These are phyloP conservation scores for Pichia sp. DNA, from an alignment of 1,139 yeast species.

Conservation along the genomic window DNA sequence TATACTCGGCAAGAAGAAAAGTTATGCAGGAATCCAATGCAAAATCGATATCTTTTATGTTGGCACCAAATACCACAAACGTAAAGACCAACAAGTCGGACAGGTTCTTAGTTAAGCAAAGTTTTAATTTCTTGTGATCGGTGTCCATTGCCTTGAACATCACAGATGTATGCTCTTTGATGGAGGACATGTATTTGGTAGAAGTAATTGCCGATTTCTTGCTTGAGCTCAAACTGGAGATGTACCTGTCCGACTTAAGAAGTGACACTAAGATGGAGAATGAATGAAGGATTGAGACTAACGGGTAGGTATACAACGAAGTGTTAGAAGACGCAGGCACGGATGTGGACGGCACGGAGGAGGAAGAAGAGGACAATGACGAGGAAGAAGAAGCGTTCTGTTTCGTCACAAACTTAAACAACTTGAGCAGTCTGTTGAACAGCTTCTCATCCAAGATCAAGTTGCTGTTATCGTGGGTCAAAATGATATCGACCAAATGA, in stretches of 20 bases:
- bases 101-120: constrained; percentile 29
- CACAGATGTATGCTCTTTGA: constrained; percentile 19
- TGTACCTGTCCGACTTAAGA: constrained; percentile 31
- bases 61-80: constrained; percentile 29
- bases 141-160: constrained; percentile 27
- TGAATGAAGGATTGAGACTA: constrained; percentile 28
- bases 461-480: constrained; percentile 28
- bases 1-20: constrained; percentile 24
- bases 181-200: constrained; percentile 23
- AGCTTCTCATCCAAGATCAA: constrained; percentile 29
- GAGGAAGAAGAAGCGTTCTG: constrained; percentile 15
- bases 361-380: constrained; percentile 1
- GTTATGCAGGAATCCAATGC: constrained; percentile 26
- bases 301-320: constrained; percentile 28
- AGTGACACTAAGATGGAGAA: constrained; percentile 27
- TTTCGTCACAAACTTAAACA: constrained; percentile 25
- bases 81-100: constrained; percentile 31
- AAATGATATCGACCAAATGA: constrained; percentile 28
- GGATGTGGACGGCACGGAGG: not conserved
- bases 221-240: constrained; percentile 22
- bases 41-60: constrained; percentile 22
- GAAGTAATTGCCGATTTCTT: constrained; percentile 21
- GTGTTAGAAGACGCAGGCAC: constrained; percentile 8
- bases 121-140: constrained; percentile 27
- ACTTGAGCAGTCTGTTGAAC: constrained; percentile 28